A percentile compares a stretch with the other conserved stretches of the same genome.
Evolutionary conservation across 2,329 filamentous ascomycete genomes (phyloP).

Genomic region (Kalmusia sp.): DNA sequence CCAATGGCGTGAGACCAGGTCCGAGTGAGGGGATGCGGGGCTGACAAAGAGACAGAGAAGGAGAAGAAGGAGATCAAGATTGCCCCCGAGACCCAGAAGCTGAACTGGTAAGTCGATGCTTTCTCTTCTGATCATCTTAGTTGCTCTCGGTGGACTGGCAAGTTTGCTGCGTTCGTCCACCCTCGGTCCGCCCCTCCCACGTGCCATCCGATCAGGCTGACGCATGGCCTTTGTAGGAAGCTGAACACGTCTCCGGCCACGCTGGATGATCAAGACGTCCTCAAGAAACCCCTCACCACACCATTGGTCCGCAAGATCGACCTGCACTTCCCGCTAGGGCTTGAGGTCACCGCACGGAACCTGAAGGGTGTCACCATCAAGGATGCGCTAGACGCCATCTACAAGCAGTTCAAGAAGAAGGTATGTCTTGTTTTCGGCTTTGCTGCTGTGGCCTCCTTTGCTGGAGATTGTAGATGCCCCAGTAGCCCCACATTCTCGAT

Average conservation of each 20-base stretch:
- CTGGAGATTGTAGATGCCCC: background rate
- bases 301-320: constrained; percentile 95
- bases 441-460: background rate
- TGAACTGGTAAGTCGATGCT: constrained; percentile 74
- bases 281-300: constrained; percentile 80
- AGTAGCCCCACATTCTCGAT: background rate
- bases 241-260: constrained; percentile 83
- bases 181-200: constrained; percentile 9
- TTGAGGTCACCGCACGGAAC: constrained; percentile 89
- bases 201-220: constrained; percentile 21
- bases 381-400: constrained; percentile 91
- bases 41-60: constrained; percentile 66
- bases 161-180: constrained; percentile 16
- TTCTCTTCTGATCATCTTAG: constrained; percentile 1
- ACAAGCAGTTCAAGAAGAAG: constrained; percentile 97
- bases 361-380: constrained; percentile 96
- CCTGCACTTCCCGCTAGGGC: constrained; percentile 85
- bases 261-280: constrained; percentile 82
- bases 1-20: constrained; percentile 20
- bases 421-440: constrained; percentile 60
- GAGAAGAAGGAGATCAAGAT: constrained; percentile 75
- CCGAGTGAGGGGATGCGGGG: constrained; percentile 35
- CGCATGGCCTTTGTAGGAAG: constrained; percentile 68
- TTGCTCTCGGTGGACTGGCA: background rate
- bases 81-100: constrained; percentile 82